A percentile compares a stretch with the other conserved stretches of the same genome.
phyloP scores from a whole-genome alignment of 768 basidiomycete genomes.

The Lactarius psammicola region DNA sequence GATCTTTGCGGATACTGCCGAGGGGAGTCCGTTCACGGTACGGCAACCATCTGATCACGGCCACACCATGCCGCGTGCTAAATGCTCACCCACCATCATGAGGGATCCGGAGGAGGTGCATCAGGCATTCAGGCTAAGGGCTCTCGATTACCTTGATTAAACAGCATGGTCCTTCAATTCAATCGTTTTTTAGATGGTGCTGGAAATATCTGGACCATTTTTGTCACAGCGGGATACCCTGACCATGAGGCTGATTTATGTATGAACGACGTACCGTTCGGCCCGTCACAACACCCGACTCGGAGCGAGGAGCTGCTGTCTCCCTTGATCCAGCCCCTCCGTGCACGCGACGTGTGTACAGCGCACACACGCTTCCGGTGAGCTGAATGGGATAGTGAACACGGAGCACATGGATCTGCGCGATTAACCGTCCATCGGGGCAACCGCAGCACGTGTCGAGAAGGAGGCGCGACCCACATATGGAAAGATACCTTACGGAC shows the following conservation, averaged over 20 bases:
- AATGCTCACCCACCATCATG: neutral
- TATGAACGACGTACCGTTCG: neutral
- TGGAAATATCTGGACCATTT: neutral
- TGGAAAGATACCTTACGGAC: neutral
- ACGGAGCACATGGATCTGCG: neutral
- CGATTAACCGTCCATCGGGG: neutral
- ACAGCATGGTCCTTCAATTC: neutral
- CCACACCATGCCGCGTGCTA: neutral
- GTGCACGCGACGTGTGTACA: neutral
- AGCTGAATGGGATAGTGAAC: neutral
- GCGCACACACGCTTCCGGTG: neutral
- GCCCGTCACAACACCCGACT: neutral
- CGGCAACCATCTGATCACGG: neutral
- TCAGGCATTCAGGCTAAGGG: neutral
- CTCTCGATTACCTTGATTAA: neutral
- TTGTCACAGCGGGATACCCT: neutral
- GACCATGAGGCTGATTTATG: neutral
- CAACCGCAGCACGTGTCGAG: neutral
- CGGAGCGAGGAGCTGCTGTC: neutral
- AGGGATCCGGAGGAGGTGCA: neutral
- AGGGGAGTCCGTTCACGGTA: neutral
- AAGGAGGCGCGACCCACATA: neutral
- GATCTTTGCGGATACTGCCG: neutral
- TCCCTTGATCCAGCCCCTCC: neutral
- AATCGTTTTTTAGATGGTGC: neutral